Evolutionary conservation across 2,329 filamentous ascomycete genomes (phyloP).

Genomic region (Amylocarpus encephaloides): DNA sequence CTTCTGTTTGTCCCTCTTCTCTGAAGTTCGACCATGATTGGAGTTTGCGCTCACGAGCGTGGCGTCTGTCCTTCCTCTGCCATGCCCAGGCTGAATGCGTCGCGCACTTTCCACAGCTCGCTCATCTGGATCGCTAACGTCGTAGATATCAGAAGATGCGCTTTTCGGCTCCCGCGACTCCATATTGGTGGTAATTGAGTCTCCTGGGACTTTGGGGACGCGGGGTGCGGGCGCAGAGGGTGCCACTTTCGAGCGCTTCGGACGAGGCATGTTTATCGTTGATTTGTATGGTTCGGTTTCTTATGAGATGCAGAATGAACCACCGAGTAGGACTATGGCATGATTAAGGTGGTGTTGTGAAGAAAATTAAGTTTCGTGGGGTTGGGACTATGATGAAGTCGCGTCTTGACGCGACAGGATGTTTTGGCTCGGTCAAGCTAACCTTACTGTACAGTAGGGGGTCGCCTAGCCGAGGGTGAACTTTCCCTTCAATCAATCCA

Average conservation of each 20-base stretch:
- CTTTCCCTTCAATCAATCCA: no score
- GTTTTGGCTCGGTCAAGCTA: no score
- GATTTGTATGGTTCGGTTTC: not conserved
- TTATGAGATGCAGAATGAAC: not conserved
- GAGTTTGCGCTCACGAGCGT: not conserved
- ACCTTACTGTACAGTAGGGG: no score
- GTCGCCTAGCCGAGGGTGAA: no score
- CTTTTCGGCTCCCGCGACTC: conserved; percentile 8
- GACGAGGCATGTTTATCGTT: conserved; percentile 28
- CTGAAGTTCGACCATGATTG: not conserved
- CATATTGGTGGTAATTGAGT: conserved; percentile 5
- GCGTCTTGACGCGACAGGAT: no score
- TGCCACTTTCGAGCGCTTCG: conserved; percentile 31
- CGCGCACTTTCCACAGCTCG: conserved; percentile 11
- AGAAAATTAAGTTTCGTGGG: not conserved
- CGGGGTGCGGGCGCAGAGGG: conserved; percentile 25
- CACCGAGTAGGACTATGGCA: not conserved
- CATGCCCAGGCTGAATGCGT: conserved; percentile 15
- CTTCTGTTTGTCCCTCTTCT: not conserved
- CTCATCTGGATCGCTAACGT: conserved; percentile 28
- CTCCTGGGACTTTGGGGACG: conserved; percentile 13
- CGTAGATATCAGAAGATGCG: conserved; percentile 27
- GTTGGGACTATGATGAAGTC: no score
- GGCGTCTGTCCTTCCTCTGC: conserved; percentile 15
- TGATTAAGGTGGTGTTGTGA: not conserved